These are phyloP conservation scores for Pythium sukuiense DNA, from an alignment of 352 stramenopile species.

Conservation along the genomic window DNA sequence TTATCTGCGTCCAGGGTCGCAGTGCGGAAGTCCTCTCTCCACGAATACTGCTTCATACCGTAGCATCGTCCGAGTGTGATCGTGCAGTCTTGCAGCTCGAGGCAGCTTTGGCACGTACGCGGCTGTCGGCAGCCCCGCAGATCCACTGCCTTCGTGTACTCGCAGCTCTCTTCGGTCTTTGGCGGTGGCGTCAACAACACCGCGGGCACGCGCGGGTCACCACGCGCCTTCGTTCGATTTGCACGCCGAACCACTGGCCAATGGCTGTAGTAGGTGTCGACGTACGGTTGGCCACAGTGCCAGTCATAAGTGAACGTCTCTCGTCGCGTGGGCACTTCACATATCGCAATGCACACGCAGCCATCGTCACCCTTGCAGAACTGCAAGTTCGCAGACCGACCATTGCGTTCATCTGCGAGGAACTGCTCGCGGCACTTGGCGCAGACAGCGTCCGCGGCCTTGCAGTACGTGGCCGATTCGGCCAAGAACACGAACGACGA, in stretches of 20 bases:
- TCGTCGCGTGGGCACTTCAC: background rate
- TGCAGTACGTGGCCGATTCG: conserved; percentile 1
- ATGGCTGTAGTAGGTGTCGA: no score
- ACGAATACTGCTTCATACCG: background rate
- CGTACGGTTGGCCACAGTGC: no score
- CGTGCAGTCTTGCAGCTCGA: background rate
- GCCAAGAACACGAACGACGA: background rate
- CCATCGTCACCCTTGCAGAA: background rate
- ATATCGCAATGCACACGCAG: conserved; percentile 15
- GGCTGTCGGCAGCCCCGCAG: conserved; percentile 9
- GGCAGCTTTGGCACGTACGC: conserved; percentile 12
- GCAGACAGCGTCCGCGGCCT: background rate
- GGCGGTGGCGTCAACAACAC: background rate
- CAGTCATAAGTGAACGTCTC: no score
- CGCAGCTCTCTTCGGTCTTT: conserved; percentile 3
- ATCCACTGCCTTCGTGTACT: conserved; percentile 3
- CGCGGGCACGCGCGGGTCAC: background rate
- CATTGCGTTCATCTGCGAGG: no score
- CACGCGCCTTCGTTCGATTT: no score
- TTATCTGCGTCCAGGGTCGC: background rate
- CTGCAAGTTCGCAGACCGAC: no score
- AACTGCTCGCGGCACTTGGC: background rate
- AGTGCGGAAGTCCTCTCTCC: background rate
- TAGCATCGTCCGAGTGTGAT: background rate
- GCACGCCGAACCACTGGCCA: no score